Percentiles rank a stretch among this genome's conserved stretches.
These are phyloP conservation scores for Sugiyamaella paludigena DNA, from an alignment of 1,139 yeast species.

Conservation along the genomic window DNA sequence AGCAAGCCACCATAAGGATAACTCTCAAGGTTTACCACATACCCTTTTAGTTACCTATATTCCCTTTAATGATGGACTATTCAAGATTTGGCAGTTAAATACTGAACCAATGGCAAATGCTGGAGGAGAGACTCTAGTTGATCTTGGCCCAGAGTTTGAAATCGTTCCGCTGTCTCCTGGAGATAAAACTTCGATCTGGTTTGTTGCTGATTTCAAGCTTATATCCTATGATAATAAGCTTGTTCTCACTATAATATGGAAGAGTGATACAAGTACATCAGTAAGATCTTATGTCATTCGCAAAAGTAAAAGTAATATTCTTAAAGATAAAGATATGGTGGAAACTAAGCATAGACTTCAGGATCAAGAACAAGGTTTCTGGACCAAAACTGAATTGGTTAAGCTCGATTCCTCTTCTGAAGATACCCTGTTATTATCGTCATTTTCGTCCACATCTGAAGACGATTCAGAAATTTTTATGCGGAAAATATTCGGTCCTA, in stretches of 20 bases:
- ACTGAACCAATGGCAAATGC: conserved; percentile 26
- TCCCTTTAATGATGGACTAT: conserved; percentile 46
- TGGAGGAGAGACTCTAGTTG: conserved; percentile 28
- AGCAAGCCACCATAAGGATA: conserved; percentile 6
- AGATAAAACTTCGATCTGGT: conserved; percentile 50
- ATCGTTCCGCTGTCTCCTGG: conserved; percentile 29
- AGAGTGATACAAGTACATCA: conserved; percentile 57
- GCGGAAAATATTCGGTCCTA: conserved; percentile 48
- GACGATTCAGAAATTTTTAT: conserved; percentile 42
- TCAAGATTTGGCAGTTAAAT: conserved; percentile 44
- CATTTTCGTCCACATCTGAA: conserved; percentile 23
- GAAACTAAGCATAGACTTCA: too few species aligned
- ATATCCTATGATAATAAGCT: conserved; percentile 29
- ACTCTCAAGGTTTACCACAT: conserved; percentile 11
- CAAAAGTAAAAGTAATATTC: conserved; percentile 4
- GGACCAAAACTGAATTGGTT: neutral
- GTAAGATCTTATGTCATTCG: conserved; percentile 40
- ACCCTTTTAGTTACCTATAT: conserved; percentile 31
- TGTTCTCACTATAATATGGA: conserved; percentile 52
- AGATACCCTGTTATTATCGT: conserved; percentile 13
- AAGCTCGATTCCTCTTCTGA: neutral
- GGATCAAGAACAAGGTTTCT: neutral
- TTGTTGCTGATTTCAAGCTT: conserved; percentile 40
- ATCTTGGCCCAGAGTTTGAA: conserved; percentile 35
- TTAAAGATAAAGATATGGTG: neutral